phyloP scores from a whole-genome alignment of 2,329 filamentous ascomycete genomes.

The Penicillium sp. region DNA sequence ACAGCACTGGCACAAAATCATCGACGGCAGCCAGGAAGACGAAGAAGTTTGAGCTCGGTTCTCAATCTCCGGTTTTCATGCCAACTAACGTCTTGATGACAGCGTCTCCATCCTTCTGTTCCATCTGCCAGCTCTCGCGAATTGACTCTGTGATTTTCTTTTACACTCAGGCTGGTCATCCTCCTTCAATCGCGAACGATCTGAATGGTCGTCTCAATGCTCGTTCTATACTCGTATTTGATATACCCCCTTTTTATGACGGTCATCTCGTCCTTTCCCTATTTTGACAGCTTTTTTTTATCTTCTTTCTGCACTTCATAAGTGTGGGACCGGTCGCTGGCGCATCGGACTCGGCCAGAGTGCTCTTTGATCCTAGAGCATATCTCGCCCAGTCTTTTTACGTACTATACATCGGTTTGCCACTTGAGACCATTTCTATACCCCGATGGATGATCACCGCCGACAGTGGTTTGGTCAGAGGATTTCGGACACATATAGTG shows the following conservation, averaged over 20 bases:
- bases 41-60: constrained; percentile 25
- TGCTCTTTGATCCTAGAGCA: constrained; percentile 12
- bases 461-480: constrained; percentile 5
- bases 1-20: constrained; percentile 94
- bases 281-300: constrained; percentile 6
- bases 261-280: constrained; percentile 22
- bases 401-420: constrained; percentile 17
- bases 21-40: constrained; percentile 69
- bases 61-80: constrained; percentile 23
- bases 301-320: constrained; percentile 13
- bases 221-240: constrained; percentile 25
- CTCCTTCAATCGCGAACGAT: background rate
- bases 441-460: constrained; percentile 8
- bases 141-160: constrained; percentile 14
- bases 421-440: constrained; percentile 4
- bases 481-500: constrained; percentile 23
- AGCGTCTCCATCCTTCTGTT: constrained; percentile 29
- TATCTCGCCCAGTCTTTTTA: constrained; percentile 21
- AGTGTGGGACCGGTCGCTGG: constrained; percentile 23
- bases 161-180: constrained; percentile 16
- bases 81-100: constrained; percentile 41
- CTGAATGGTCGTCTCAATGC: background rate
- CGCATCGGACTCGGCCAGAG: constrained; percentile 18
- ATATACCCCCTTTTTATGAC: constrained; percentile 35
- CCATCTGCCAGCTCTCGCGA: constrained; percentile 14